Conservation (phyloP, 2,329 filamentous ascomycete species). For the Beauveria medogensis region DNA sequence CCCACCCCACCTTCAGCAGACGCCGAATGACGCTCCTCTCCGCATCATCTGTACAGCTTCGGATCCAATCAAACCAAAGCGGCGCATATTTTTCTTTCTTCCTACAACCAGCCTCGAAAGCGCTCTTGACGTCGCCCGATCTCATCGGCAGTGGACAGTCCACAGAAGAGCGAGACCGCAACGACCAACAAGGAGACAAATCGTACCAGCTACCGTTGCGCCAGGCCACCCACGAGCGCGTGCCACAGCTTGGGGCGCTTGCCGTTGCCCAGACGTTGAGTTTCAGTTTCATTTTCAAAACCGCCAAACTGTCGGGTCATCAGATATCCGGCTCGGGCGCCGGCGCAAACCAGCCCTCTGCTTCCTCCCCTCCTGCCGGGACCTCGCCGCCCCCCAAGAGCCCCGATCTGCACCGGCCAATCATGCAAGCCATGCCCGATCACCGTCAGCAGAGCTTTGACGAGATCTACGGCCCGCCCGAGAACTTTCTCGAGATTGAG, state of each 20-base stretch:
- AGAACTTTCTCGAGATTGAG: slow-evolving; percentile 99
- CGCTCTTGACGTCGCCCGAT: neutral
- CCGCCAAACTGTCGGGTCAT: slow-evolving; percentile 36
- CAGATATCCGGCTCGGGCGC: slow-evolving; percentile 27
- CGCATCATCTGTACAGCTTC: neutral
- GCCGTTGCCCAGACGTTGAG: neutral
- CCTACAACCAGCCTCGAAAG: neutral
- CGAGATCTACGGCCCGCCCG: slow-evolving; percentile 95
- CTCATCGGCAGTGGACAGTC: too few relatives aligned
- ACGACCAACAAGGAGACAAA: neutral
- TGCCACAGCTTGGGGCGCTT: neutral
- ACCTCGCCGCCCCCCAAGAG: slow-evolving; percentile 14
- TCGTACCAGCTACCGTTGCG: neutral
- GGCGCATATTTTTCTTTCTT: neutral
- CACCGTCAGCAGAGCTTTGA: slow-evolving; percentile 91
- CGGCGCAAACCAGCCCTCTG: slow-evolving; percentile 18
- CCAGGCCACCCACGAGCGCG: neutral
- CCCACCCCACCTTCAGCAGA: neutral
- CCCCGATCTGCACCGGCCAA: slow-evolving; percentile 38
- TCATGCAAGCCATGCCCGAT: slow-evolving; percentile 60
- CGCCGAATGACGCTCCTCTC: slow-evolving; percentile 4
- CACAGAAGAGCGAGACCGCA: neutral
- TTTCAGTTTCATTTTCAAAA: neutral
- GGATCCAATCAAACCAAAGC: neutral
- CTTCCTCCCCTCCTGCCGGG: neutral